Percentiles rank a stretch among this genome's conserved stretches.
These are phyloP conservation scores for Zygnema circumcarinatum DNA, from an alignment of 139 green algal genomes.

Conservation along the genomic window DNA sequence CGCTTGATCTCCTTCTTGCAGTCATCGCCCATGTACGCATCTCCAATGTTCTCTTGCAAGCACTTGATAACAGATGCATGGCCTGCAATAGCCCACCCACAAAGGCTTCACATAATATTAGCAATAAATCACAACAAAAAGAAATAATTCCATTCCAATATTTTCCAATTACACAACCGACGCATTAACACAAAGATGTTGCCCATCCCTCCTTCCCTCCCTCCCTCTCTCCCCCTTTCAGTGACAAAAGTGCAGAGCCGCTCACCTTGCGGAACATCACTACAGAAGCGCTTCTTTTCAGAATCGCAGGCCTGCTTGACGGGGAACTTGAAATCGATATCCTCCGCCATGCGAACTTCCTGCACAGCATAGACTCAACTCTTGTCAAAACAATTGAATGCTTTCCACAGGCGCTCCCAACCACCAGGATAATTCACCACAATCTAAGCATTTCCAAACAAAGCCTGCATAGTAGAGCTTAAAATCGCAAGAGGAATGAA, in stretches of 20 bases:
- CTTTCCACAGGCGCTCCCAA: too few relatives aligned
- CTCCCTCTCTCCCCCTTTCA: neutral
- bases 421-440: too few relatives aligned
- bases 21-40: slow-evolving; percentile 73
- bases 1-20: slow-evolving; percentile 75
- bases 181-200: neutral
- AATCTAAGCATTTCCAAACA: too few relatives aligned
- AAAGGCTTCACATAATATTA: neutral
- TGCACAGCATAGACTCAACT: slow-evolving; percentile 39
- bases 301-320: slow-evolving; percentile 78
- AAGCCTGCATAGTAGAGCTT: neutral
- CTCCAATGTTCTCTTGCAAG: slow-evolving; percentile 73
- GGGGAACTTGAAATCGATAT: slow-evolving; percentile 67
- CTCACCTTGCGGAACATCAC: slow-evolving; percentile 71
- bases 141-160: neutral
- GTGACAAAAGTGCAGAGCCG: neutral
- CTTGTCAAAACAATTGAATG: too few relatives aligned
- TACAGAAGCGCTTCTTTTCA: slow-evolving; percentile 78
- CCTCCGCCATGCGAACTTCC: slow-evolving; percentile 63
- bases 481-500: too few relatives aligned
- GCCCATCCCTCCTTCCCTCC: neutral
- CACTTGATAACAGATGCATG: slow-evolving; percentile 76
- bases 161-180: neutral
- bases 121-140: slow-evolving; percentile 7
- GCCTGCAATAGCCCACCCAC: slow-evolving; percentile 58